phyloP scores from a whole-genome alignment of 495 filamentous ascomycete species.

The Tuber aestivum region DNA sequence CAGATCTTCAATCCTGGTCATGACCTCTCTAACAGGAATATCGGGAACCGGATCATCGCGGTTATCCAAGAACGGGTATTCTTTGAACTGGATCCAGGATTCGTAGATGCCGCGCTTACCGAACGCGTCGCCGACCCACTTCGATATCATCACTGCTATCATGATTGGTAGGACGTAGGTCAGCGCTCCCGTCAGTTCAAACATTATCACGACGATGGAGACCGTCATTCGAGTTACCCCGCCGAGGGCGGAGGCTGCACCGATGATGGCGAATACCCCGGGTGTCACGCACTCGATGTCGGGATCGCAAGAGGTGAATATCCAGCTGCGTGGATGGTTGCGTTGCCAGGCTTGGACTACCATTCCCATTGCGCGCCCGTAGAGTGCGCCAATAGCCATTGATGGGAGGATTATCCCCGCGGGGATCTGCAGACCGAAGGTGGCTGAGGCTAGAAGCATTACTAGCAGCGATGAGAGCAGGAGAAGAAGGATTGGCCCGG shows the following conservation, averaged over 20 bases:
- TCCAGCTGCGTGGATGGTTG: slow-evolving; percentile 65
- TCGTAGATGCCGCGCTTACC: slow-evolving; percentile 94
- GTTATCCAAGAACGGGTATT: slow-evolving; percentile 93
- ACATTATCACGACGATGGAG: slow-evolving; percentile 99
- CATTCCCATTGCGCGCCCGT: slow-evolving; percentile 85
- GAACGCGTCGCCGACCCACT: slow-evolving; percentile 98
- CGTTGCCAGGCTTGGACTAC: slow-evolving; percentile 83
- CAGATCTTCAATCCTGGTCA: slow-evolving; percentile 88
- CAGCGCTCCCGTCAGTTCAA: slow-evolving; percentile 90
- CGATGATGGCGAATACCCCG: slow-evolving; percentile 92
- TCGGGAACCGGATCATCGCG: slow-evolving; percentile 81
- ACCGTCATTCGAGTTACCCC: slow-evolving; percentile 96
- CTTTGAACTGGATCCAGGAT: slow-evolving; percentile 92
- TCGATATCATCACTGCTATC: slow-evolving; percentile 98
- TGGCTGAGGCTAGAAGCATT: slow-evolving; percentile 78
- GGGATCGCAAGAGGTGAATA: slow-evolving; percentile 75
- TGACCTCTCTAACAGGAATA: slow-evolving; percentile 73
- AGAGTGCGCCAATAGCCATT: slow-evolving; percentile 92
- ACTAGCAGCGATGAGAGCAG: slow-evolving; percentile 73
- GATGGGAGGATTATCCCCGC: slow-evolving; percentile 94
- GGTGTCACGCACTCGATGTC: slow-evolving; percentile 89
- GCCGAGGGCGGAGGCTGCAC: slow-evolving; percentile 90
- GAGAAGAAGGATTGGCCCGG: slow-evolving; percentile 70
- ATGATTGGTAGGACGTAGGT: slow-evolving; percentile 98
- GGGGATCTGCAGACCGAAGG: slow-evolving; percentile 94